A percentile compares a stretch with the other conserved stretches of the same genome.
Evolutionary conservation across 2,329 filamentous ascomycete genomes (phyloP).

Genomic region (Lachnellula cervina): DNA sequence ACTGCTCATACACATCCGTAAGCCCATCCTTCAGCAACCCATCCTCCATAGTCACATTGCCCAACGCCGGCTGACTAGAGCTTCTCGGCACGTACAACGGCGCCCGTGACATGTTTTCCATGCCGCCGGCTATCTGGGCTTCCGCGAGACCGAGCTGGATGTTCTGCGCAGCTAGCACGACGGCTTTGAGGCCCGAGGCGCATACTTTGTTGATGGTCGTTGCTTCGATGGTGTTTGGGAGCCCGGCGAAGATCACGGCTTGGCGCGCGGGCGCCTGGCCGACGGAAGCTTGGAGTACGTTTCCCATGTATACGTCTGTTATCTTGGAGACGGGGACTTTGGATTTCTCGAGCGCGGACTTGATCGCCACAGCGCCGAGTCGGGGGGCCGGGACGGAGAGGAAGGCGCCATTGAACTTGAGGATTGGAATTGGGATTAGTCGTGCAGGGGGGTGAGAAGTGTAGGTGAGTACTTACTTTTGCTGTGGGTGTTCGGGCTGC

Average conservation of each 20-base stretch:
- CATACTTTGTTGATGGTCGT: slow-evolving; percentile 98
- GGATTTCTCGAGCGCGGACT: slow-evolving; percentile 82
- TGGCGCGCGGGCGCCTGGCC: slow-evolving; percentile 92
- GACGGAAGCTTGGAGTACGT: slow-evolving; percentile 77
- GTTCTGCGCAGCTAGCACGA: slow-evolving; percentile 84
- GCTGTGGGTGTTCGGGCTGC: slow-evolving; percentile 84
- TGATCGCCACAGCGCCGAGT: slow-evolving; percentile 87
- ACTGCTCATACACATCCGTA: slow-evolving; percentile 93
- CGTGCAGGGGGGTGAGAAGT: not conserved
- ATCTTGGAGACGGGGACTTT: slow-evolving; percentile 75
- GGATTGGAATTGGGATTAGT: not conserved
- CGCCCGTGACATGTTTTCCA: slow-evolving; percentile 96
- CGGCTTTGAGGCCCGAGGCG: slow-evolving; percentile 89
- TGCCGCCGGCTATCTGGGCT: slow-evolving; percentile 86
- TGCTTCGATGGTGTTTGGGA: slow-evolving; percentile 76
- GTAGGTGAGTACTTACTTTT: slow-evolving; percentile 55
- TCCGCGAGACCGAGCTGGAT: slow-evolving; percentile 88
- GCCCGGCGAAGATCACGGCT: slow-evolving; percentile 81
- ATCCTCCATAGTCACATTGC: slow-evolving; percentile 82
- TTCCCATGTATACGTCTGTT: slow-evolving; percentile 95
- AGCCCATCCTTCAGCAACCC: slow-evolving; percentile 91
- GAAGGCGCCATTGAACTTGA: slow-evolving; percentile 92
- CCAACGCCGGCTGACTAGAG: slow-evolving; percentile 79
- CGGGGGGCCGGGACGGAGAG: slow-evolving; percentile 77
- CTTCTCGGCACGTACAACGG: slow-evolving; percentile 85